phyloP scores from a whole-genome alignment of 495 filamentous ascomycete genomes.

The Aspergillus wentii region DNA sequence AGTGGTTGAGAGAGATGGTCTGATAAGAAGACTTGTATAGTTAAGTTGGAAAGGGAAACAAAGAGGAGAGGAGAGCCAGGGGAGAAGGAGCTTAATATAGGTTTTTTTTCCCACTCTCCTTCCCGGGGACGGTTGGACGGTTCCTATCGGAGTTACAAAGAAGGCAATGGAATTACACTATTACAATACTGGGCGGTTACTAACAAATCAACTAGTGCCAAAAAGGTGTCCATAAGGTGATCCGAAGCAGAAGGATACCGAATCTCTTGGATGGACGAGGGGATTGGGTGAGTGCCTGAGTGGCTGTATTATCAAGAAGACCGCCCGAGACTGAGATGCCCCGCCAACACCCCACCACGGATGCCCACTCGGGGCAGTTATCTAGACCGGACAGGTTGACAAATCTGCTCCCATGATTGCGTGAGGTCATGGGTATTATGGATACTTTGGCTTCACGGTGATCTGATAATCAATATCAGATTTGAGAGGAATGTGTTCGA shows the following conservation, averaged over 20 bases:
- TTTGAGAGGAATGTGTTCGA: too few relatives aligned
- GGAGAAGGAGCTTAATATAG: constrained; percentile 15
- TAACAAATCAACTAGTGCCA: too few relatives aligned
- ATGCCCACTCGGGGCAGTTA: constrained; percentile 8
- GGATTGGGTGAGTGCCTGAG: background rate
- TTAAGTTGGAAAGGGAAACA: background rate
- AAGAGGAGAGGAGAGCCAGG: background rate
- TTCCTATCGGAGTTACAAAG: constrained; percentile 11
- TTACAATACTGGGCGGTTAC: too few relatives aligned
- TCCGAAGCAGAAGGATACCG: constrained; percentile 42
- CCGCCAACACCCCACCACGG: constrained; percentile 11
- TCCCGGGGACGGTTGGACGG: too few relatives aligned
- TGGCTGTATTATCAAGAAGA: constrained; percentile 32
- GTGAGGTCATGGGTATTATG: too few relatives aligned
- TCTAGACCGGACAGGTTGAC: constrained; percentile 8
- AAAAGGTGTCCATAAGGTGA: constrained; percentile 27
- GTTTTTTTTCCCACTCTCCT: too few relatives aligned
- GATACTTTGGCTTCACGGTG: too few relatives aligned
- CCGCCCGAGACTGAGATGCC: constrained; percentile 30
- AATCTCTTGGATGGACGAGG: constrained; percentile 35
- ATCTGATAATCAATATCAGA: too few relatives aligned
- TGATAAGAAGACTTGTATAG: constrained; percentile 6
- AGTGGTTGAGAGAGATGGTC: constrained; percentile 4
- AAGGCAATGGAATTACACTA: constrained; percentile 10
- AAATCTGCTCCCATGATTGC: too few relatives aligned